A percentile compares a stretch with the other conserved stretches of the same genome.
These are phyloP conservation scores for Gomphus bonarii DNA, from an alignment of 1,284 basidiomycete genomes.

Conservation along the genomic window DNA sequence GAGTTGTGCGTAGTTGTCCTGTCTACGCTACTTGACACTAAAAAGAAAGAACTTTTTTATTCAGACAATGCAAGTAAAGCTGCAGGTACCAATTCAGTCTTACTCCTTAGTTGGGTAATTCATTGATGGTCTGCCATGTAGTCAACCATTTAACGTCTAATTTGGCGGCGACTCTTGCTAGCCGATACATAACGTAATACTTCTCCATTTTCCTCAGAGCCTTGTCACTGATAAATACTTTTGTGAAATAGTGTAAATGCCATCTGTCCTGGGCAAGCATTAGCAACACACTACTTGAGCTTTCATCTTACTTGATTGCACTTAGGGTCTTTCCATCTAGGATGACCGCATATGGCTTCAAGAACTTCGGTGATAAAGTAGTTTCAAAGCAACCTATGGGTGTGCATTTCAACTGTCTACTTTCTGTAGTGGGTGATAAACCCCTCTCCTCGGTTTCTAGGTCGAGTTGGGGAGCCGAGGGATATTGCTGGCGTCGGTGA, in stretches of 20 bases:
- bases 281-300: not conserved
- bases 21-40: not conserved
- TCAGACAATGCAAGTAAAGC: conserved; percentile 74
- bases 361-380: conserved; percentile 45
- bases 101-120: not conserved
- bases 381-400: conserved; percentile 49
- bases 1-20: conserved; percentile 43
- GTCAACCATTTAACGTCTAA: conserved; percentile 76
- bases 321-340: conserved; percentile 71
- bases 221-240: not conserved
- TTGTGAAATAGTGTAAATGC: conserved; percentile 63
- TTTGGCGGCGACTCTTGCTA: conserved; percentile 60
- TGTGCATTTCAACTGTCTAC: conserved; percentile 19
- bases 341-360: conserved; percentile 77
- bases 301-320: not conserved
- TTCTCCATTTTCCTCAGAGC: conserved; percentile 1
- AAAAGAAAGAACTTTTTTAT: not conserved
- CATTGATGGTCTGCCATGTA: conserved; percentile 14
- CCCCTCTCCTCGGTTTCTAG: conserved; percentile 23
- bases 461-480: conserved; percentile 54
- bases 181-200: conserved; percentile 53
- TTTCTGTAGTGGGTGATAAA: not conserved
- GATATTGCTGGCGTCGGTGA: conserved; percentile 63
- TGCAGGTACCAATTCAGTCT: conserved; percentile 31
- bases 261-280: conserved; percentile 59